Evolutionary conservation across 805 yeast genomes (phyloP), one percentile per base, ranked within the genome.

Genomic region (Candida tallmaniae): DNA sequence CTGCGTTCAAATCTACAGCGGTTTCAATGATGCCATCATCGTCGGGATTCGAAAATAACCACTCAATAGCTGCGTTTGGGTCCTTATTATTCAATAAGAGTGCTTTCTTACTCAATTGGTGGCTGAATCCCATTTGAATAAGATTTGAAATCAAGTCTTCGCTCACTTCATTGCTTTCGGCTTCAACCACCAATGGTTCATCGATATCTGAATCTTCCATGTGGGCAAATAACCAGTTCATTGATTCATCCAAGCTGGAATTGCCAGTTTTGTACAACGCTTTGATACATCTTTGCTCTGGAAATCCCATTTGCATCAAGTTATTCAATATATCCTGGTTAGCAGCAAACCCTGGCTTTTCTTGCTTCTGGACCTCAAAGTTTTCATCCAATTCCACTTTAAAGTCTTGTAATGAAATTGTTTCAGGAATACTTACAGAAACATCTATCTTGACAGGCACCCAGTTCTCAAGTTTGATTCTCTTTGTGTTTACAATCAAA

Each of bases 161-260:
- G 6, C 52, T 35, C 1, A 58, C 56, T 1, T 37, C 15, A 6
- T 38, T 19, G 2, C 39, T 49, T 12, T 58, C 58, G 7, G 42
- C 30, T 9, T 27, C 19, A 16, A 83, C 67, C 5, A 25, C 34
- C 4, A 43, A 30, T 1, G 85, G 82, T 5, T 60, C 76, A 53
- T 89, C 94, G 28, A 89, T 73, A 48, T 76, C 83, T 1, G 79
- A 53, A 54, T 86, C 96, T 16, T 89, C 97, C 80, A 87, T 76
- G 51, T 89, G 95, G 14, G 73, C 83, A 51, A 93, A 81, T 5
- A 93, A 54, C 95, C 97, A 86, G 47, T 86, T 84, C 83, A 84
- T 79, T 0, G 97, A 96, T 5, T 70, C 69, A 43, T 90, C 97
- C 0, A 62, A 58, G 40, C 64, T 50, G 0, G 56, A 44, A 47